Base-by-base conservation (phyloP, 305 asterid genomes). In the Fraxinus latifolia region DNA sequence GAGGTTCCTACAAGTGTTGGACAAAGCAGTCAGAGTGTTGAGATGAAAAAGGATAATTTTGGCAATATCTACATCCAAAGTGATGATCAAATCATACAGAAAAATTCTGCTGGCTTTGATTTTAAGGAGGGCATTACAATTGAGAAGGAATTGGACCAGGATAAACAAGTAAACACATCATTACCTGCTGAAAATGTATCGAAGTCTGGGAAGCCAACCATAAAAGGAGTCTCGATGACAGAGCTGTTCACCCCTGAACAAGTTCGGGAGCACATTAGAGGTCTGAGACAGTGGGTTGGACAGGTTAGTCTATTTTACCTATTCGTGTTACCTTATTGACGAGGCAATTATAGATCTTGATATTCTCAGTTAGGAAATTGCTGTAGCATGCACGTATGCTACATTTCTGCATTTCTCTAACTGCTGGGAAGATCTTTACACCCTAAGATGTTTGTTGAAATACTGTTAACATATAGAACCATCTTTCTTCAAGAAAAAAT, bases 261-360 rank as follows among this genome's bases (percentile, higher is more conserved):
- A 88, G 97, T 93, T 82, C 90, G 90, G 77, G 89, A 89, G 87
- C 99, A 96, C 87, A 96, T 95, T 85, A 78, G 50, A 82, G 96
- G 99, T 84, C 97, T 96, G 77, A 90, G 99, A 80, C 96, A 89
- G 91, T 96, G 99, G 99, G 86, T 96, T 77, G 99, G 99, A 86
- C 99, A 96, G 98, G 99, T 95, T 84, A 84, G 96, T 88, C 73
- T 73, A 32, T 81, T 37, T 37, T 50, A 79, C 58, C 65, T 25
- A 7, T 53, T 14, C 77, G 33, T 34, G 50, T 81, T 37, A 42
- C 78, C 77, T 74, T 72, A 37, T 76, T 77, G 75, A 68, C 17
- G 53, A 73, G 78, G 67, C 53, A 23, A n/a, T 71, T 39, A 73
- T 44, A 42, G 27, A 34, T 25, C 39, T 74, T 58, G 33, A 53